Evolutionary conservation across 306 rosid species (phyloP).

Genomic region (Potentilla sterilis): DNA sequence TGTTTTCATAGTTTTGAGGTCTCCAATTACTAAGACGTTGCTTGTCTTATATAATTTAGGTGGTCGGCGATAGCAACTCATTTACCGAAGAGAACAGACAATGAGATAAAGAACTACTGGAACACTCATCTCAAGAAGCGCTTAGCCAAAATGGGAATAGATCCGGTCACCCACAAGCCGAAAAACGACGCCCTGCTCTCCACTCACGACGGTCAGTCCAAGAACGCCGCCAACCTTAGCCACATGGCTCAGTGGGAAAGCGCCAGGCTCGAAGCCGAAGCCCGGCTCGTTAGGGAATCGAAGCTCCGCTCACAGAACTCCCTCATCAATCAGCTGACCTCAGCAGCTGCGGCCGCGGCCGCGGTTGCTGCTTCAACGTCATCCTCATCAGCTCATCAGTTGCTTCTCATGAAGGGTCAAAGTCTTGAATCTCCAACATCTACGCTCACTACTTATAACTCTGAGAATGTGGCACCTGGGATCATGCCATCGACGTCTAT

Average conservation of each 20-base stretch:
- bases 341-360: slow-evolving; percentile 30
- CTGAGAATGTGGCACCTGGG: slow-evolving; percentile 29
- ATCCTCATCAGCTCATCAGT: neutral
- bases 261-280: slow-evolving; percentile 98
- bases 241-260: slow-evolving; percentile 99
- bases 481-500: slow-evolving; percentile 30
- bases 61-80: slow-evolving; percentile 99
- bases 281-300: slow-evolving; percentile 88
- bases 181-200: slow-evolving; percentile 67
- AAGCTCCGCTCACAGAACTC: slow-evolving; percentile 50
- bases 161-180: slow-evolving; percentile 94
- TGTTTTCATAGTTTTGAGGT: neutral
- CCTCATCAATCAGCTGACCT: slow-evolving; percentile 42
- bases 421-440: slow-evolving; percentile 82
- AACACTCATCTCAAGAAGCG: slow-evolving; percentile 95
- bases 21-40: neutral
- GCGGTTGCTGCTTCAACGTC: slow-evolving; percentile 16
- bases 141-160: slow-evolving; percentile 93
- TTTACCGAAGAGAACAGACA: slow-evolving; percentile 91
- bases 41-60: slow-evolving; percentile 41
- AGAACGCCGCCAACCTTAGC: slow-evolving; percentile 80
- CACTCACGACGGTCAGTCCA: slow-evolving; percentile 65
- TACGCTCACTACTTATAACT: slow-evolving; percentile 63
- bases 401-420: slow-evolving; percentile 6
- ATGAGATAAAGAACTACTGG: slow-evolving; percentile 97